A percentile compares a stretch with the other conserved stretches of the same genome.
phyloP scores from a whole-genome alignment of 2,329 filamentous ascomycete genomes.

The Colletotrichum higginsianum region DNA sequence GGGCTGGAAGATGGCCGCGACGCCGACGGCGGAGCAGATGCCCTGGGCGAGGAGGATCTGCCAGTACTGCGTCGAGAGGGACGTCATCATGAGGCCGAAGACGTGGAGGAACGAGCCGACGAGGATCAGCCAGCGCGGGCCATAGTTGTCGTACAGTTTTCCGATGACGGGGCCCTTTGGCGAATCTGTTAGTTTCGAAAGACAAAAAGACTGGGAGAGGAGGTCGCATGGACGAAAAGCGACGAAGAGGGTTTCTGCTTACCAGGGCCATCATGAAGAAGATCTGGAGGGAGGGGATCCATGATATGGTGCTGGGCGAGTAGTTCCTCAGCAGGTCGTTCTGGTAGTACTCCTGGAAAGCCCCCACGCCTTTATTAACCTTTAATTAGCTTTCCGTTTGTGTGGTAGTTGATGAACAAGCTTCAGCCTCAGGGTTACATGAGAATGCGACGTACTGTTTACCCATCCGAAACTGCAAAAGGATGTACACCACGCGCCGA shows the following conservation, averaged over 20 bases:
- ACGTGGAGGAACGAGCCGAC: constrained; percentile 69
- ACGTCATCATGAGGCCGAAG: constrained; percentile 75
- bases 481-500: constrained; percentile 57
- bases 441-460: constrained; percentile 46
- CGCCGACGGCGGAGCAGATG: constrained; percentile 55
- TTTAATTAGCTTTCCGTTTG: constrained; percentile 21
- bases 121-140: constrained; percentile 69
- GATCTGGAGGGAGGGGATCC: constrained; percentile 71
- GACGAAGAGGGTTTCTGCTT: constrained; percentile 46
- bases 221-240: not conserved
- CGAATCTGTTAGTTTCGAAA: constrained; percentile 21
- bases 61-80: constrained; percentile 60
- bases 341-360: constrained; percentile 73
- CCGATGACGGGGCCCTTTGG: constrained; percentile 72
- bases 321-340: constrained; percentile 62
- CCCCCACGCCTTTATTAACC: constrained; percentile 57
- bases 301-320: constrained; percentile 70
- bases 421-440: constrained; percentile 16
- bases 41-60: constrained; percentile 58
- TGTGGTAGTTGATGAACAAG: not conserved
- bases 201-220: too few species aligned
- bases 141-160: constrained; percentile 73
- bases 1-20: constrained; percentile 53
- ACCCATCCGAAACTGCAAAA: constrained; percentile 60
- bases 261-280: constrained; percentile 68